Evolutionary conservation across 176 grass and related monocot species (phyloP).

Genomic region (Carex pumila): DNA sequence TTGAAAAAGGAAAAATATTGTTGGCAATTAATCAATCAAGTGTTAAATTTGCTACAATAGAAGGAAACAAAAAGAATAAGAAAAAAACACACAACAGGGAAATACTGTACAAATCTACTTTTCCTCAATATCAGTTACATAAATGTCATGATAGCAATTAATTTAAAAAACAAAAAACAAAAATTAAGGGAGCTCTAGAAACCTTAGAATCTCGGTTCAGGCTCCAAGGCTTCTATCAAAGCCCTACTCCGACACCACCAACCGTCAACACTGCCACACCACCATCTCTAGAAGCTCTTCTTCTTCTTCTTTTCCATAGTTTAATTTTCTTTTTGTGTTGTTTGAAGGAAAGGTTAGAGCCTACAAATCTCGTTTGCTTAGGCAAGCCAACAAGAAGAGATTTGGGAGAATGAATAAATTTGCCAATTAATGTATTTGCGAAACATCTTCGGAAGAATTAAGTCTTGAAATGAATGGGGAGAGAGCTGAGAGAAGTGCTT

Average conservation of each 20-base stretch:
- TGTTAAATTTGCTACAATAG: neutral
- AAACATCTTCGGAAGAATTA: constrained; percentile 39
- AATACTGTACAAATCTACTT: constrained; percentile 80
- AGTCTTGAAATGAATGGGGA: constrained; percentile 85
- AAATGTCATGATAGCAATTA: constrained; percentile 31
- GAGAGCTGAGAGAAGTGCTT: constrained; percentile 77
- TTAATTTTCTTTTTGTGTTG: neutral
- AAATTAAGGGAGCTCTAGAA: constrained; percentile 83
- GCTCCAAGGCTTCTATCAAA: constrained; percentile 55
- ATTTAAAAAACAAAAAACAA: neutral
- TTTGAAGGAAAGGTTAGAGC: constrained; percentile 19
- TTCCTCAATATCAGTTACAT: constrained; percentile 54
- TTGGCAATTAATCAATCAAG: neutral
- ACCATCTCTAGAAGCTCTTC: neutral
- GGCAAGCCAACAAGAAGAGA: constrained; percentile 6
- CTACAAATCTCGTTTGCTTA: constrained; percentile 17
- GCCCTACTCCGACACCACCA: constrained; percentile 24
- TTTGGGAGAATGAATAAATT: constrained; percentile 16
- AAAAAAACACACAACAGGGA: constrained; percentile 9
- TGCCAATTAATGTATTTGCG: constrained; percentile 49
- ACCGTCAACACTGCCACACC: neutral
- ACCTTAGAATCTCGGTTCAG: constrained; percentile 66
- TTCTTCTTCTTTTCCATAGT: neutral
- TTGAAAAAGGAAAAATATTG: neutral
- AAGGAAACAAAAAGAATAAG: neutral